Evolutionary conservation across 352 stramenopile genomes (phyloP).

Genomic region (Globisporangium spinosum): DNA sequence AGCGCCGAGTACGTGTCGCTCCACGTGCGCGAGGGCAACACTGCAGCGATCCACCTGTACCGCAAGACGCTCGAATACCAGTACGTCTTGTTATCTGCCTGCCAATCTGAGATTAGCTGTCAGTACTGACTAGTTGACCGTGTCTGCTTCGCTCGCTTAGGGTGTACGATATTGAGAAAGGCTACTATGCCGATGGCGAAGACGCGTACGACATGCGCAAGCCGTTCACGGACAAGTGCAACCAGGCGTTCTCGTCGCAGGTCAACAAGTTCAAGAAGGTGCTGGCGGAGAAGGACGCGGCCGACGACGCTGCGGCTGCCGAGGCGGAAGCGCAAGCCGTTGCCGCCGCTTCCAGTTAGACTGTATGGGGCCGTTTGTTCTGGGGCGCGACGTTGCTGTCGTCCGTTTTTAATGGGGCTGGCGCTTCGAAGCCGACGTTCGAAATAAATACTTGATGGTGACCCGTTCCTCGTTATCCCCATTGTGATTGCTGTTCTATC

Average conservation of each 20-base stretch:
- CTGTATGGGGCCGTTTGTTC: background rate
- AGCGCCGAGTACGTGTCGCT: constrained; percentile 98
- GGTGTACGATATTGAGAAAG: constrained; percentile 98
- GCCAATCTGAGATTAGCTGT: background rate
- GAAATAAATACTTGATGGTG: background rate
- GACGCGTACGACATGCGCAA: constrained; percentile 99
- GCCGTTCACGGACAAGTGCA: constrained; percentile 91
- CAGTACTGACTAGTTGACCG: background rate
- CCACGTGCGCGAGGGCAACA: constrained; percentile 98
- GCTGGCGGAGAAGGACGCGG: constrained; percentile 62
- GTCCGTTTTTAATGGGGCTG: background rate
- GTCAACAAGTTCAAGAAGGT: constrained; percentile 83
- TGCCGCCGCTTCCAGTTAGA: constrained; percentile 17
- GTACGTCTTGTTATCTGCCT: constrained; percentile 31
- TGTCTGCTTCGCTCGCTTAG: constrained; percentile 28
- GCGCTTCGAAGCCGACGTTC: background rate
- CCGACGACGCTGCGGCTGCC: constrained; percentile 24
- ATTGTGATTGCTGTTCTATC: background rate
- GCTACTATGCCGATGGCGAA: constrained; percentile 99
- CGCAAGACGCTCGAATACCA: constrained; percentile 97
- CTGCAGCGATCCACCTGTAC: constrained; percentile 98
- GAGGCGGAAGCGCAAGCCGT: background rate
- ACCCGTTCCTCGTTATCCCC: background rate
- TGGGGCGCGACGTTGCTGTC: background rate
- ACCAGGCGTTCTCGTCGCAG: constrained; percentile 80